These are phyloP conservation scores for Dioscorea cayenensis DNA, from an alignment of 116 monocot genomes.

Conservation along the genomic window DNA sequence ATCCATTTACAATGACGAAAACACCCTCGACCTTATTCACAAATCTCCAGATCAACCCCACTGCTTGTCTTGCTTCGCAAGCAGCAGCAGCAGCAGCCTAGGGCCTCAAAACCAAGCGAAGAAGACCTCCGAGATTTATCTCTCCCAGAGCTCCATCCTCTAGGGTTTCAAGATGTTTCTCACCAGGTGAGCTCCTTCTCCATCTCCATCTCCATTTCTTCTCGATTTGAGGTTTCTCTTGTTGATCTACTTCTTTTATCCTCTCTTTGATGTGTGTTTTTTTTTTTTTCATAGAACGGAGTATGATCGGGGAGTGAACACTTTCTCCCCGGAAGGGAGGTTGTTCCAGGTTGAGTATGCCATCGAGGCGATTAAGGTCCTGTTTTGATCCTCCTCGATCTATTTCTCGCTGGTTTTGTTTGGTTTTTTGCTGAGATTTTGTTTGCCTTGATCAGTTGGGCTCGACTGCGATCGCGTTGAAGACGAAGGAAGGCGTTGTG, in stretches of 20 bases:
- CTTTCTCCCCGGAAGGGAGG: slow-evolving; percentile 91
- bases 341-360: slow-evolving; percentile 95
- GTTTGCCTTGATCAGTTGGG: slow-evolving; percentile 43
- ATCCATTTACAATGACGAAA: not conserved
- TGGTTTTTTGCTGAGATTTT: not conserved
- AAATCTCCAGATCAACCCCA: not conserved
- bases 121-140: not conserved
- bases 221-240: not conserved
- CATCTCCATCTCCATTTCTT: not conserved
- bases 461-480: slow-evolving; percentile 85
- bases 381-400: not conserved
- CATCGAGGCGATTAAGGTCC: slow-evolving; percentile 91
- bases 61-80: not conserved
- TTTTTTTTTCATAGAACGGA: slow-evolving; percentile 48
- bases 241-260: not conserved
- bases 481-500: slow-evolving; percentile 87
- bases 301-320: slow-evolving; percentile 90
- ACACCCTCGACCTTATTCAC: not conserved
- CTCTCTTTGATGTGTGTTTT: not conserved
- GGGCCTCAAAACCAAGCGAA: not conserved
- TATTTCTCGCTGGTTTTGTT: not conserved
- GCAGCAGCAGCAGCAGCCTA: not conserved
- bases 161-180: slow-evolving; percentile 4
- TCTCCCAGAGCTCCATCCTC: not conserved
- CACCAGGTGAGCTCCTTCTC: slow-evolving; percentile 3